Conservation (phyloP, 23 red algal genomes). For the Gracilariopsis chorda region DNA sequence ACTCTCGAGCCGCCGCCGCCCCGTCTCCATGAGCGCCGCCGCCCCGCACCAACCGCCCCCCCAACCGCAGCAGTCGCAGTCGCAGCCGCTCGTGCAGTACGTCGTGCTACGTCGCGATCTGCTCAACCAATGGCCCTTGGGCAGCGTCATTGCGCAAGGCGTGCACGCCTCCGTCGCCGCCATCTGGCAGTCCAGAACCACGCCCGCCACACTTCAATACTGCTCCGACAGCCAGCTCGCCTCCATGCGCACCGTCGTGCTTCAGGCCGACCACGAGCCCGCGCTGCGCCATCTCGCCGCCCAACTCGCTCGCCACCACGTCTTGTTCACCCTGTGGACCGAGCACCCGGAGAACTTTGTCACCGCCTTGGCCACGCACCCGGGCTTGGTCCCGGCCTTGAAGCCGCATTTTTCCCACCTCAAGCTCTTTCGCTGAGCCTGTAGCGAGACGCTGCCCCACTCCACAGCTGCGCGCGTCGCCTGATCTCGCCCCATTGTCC, state of each 20-base stretch:
- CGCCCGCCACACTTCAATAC: conserved; percentile 26
- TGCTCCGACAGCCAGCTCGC: conserved; percentile 21
- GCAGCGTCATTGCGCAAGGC: conserved; percentile 87
- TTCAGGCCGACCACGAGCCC: conserved; percentile 61
- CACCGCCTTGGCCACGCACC: conserved; percentile 77
- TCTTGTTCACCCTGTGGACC: conserved; percentile 69
- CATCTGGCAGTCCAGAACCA: conserved; percentile 40
- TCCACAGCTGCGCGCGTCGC: background rate
- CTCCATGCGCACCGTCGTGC: conserved; percentile 92
- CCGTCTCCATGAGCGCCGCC: no score
- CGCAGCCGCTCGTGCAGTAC: conserved; percentile 79
- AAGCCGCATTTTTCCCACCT: conserved; percentile 57
- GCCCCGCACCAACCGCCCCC: no score
- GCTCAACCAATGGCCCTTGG: conserved; percentile 70
- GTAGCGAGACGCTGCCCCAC: background rate
- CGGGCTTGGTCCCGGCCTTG: background rate
- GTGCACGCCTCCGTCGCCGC: conserved; percentile 94
- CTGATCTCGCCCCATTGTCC: background rate
- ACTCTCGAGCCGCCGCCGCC: no score
- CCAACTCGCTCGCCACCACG: conserved; percentile 10
- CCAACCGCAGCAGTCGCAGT: background rate
- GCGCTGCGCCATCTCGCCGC: conserved; percentile 50
- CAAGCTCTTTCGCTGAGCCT: conserved; percentile 52
- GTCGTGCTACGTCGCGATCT: conserved; percentile 92
- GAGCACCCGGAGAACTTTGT: conserved; percentile 88